Evolutionary conservation across 2,329 filamentous ascomycete species (phyloP), one percentile per base, ranked within the genome.

Genomic region (Pseudopyricularia javanii): DNA sequence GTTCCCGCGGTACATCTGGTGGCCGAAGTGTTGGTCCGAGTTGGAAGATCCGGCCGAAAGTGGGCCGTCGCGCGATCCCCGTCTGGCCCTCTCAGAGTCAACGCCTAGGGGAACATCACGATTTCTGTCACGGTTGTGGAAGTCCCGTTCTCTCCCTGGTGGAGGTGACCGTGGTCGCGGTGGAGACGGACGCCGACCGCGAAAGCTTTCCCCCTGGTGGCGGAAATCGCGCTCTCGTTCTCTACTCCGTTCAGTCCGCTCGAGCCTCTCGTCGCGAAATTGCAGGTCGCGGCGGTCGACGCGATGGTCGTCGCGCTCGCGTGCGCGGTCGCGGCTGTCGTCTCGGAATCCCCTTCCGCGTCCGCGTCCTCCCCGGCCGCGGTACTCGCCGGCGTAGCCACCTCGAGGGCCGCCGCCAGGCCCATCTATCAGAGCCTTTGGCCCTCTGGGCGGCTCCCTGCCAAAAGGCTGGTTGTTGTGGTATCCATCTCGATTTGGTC

Each of bases 401-500:
- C 84, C 84, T 54, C 86, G 78, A 14, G 82, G 84, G 30, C 82
- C 82, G 30, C 82, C 82, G 15, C 40, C 40, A n/a, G 80, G 78
- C 30, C 79, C 70, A 56, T 91, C 87, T 55, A 86, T 78, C 54
- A 90, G 71, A 4, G 86, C 88, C 66, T 91, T 89, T 11, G 90
- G 89, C 0, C 87, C 90, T 53, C 89, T 79, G 3, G 90, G 90
- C 2, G 87, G 84, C 57, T 94, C 88, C 58, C 85, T 77, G 12
- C 76, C 74, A 30, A 72, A 65, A 64, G 76, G 57, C 59, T 75
- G 63, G 59, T 82, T 73, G n/a, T 32, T 73, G n/a, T 32, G 30
- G 56, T 82, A 82, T 12, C 62, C 65, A 58, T 83, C 80, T 58
- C 82, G 74, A 59, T 75, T 78, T 2, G 76, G 67, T 58, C 76